Evolutionary conservation across 331 rosid genomes (phyloP).

Genomic region (Acacia pycnantha): DNA sequence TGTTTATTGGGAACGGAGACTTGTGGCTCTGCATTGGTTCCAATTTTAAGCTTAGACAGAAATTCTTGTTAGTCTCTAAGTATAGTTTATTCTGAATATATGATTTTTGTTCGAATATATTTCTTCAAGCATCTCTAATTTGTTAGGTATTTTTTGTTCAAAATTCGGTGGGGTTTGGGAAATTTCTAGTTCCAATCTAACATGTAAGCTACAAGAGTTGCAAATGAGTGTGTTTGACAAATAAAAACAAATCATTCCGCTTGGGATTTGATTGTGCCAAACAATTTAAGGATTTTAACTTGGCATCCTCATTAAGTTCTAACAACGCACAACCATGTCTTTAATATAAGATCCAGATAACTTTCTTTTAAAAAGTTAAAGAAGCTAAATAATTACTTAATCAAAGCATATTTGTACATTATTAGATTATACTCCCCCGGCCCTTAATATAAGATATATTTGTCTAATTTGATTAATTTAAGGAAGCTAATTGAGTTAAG

Average conservation of each 20-base stretch:
- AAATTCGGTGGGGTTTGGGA: background rate
- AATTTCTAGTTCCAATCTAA: background rate
- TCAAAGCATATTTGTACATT: no score
- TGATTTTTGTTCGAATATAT: slow-evolving; percentile 5
- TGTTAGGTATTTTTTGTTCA: background rate
- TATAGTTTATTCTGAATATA: slow-evolving; percentile 35
- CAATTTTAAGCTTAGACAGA: slow-evolving; percentile 29
- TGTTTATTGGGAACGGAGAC: slow-evolving; percentile 1
- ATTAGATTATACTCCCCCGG: no score
- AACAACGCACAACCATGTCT: background rate
- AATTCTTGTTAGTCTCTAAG: slow-evolving; percentile 25
- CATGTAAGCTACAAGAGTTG: background rate
- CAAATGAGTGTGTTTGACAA: background rate
- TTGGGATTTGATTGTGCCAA: background rate
- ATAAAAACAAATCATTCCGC: background rate
- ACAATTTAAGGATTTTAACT: background rate
- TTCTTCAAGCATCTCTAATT: background rate
- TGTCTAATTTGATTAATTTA: no score
- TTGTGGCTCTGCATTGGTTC: background rate
- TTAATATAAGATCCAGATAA: no score
- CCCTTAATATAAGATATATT: no score
- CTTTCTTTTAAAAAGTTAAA: no score
- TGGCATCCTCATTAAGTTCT: background rate
- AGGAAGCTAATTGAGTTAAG: no score
- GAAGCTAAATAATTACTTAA: no score